Evolutionary conservation across 2,329 filamentous ascomycete species (phyloP).

Genomic region (Trichophyton mentagrophytes): DNA sequence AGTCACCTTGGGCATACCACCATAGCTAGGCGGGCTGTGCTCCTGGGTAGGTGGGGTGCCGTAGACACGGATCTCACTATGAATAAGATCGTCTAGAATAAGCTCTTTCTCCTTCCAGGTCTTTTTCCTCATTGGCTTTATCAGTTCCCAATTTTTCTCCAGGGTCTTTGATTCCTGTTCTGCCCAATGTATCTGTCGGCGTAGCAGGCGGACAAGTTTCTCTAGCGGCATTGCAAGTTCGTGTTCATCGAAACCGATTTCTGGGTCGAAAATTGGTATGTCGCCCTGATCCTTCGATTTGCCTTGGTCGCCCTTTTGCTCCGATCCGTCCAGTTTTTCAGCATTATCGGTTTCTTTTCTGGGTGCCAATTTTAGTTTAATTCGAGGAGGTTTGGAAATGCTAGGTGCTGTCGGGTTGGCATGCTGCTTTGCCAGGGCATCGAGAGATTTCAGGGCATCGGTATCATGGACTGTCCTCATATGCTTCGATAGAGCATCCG

Average conservation of each 20-base stretch:
- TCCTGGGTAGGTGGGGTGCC: background rate
- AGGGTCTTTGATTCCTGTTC: slow-evolving; percentile 31
- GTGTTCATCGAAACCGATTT: slow-evolving; percentile 32
- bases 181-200: slow-evolving; percentile 37
- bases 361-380: slow-evolving; percentile 31
- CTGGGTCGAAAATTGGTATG: slow-evolving; percentile 24
- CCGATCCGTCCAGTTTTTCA: slow-evolving; percentile 16
- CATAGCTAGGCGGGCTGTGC: background rate
- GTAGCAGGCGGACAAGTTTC: slow-evolving; percentile 34
- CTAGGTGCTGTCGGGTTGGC: slow-evolving; percentile 17
- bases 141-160: slow-evolving; percentile 28
- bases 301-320: slow-evolving; percentile 19
- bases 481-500: slow-evolving; percentile 90
- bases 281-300: slow-evolving; percentile 26
- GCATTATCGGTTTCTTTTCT: slow-evolving; percentile 21
- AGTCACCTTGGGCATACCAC: background rate
- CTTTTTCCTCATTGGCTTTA: slow-evolving; percentile 26
- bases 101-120: slow-evolving; percentile 33
- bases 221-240: slow-evolving; percentile 32
- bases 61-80: slow-evolving; percentile 24
- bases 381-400: slow-evolving; percentile 27
- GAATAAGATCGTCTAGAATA: slow-evolving; percentile 32
- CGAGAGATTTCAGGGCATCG: slow-evolving; percentile 66
- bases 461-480: slow-evolving; percentile 99
- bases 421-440: slow-evolving; percentile 31